Base-by-base conservation (phyloP, 129 eudicot genomes). In the Chrysanthemum seticuspe region DNA sequence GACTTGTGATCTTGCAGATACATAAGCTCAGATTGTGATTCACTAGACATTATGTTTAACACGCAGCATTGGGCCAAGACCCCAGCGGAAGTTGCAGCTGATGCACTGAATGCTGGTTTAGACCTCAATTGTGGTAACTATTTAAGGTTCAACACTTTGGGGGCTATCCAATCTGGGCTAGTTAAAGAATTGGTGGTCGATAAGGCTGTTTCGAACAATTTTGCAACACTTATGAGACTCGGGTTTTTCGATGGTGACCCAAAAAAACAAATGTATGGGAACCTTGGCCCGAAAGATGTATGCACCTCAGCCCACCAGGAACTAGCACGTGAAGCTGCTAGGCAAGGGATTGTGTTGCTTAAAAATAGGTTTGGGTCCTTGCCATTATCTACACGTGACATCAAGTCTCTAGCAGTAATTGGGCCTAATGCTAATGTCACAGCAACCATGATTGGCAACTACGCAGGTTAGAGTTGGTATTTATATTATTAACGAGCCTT, bases 391-490 rank as follows among this genome's bases (percentile, higher is more conserved):
- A 62, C 68, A 40, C 16, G 57, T 50, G 34, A 40, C 4, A 73
- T 68, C 29, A 74, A 66, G 21, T 77, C 27, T 10, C 58, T 81
- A 52, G 89, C 89, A 11, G 31, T 85, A 1, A 78, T 85, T 16
- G 86, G 89, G 15, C 89, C 89, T 40, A 78, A 78, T 71, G 83
- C 85, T 48, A 56, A 74, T 55, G 89, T 65, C 40, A 85, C 83
- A 6, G 61, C 29, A 13, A 47, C 83, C 16, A 85, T 85, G 89
- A 36, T 85, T 4, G 74, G 89, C 18, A 81, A 75, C 29, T 81
- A 85, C 13, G 85, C 83, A 29, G 89, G 88, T 29, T 29, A 29
- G 36, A 29, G 36, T 29, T 3, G 36, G 36, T 74, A 45, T 49
- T 16, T 62, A 25, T 23, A 27, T 13, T 56, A 56, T 23, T 7